Evolutionary conservation across 805 yeast genomes (phyloP), one percentile per base, ranked within the genome.

Genomic region (Alloascoidea africana): DNA sequence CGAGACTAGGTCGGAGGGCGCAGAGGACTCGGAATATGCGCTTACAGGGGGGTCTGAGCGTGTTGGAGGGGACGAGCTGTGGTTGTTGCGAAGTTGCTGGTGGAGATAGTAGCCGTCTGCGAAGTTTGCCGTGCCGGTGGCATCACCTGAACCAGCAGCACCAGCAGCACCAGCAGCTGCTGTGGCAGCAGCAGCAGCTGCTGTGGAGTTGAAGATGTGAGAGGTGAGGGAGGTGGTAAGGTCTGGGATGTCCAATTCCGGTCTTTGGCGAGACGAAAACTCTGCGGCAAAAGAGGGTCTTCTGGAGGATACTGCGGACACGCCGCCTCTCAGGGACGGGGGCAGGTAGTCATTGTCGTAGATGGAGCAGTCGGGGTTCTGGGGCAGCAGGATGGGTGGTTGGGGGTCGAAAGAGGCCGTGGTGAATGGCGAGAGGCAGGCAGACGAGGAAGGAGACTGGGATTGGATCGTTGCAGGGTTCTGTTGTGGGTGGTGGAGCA

Each of bases 231-330:
- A 17, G 23, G 32, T 16, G 13, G 15, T 14, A 17, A 37, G n/a
- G 35, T 35, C 23, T 33, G 34, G 30, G 30, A n/a, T 23, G 8
- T 23, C 30, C n/a, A 8, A n/a, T 23, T 17, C 39, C 41, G 42
- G 39, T 49, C 53, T 36, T 50, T 53, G 54, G 2, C 58, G 41
- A 8, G 51, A 42, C 4, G 58, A 66, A 44, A 72, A 65, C 52
- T 76, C 83, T 3, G 82, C 81, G 11, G 81, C 76, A 49, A 70
- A 76, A 42, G 76, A 68, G 14, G 83, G 83, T 45, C 83, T 59
- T 49, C 83, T 61, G 3, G 77, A 68, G 6, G 72, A 66, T 27
- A 74, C 66, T 36, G 60, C 69, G 34, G 70, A 67, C 11, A 73
- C 59, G 3, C 79, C 77, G 17, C 78, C 78, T 14, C 42, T 5